Conservation (phyloP, 306 rosid species). For the Cucumis melo region DNA sequence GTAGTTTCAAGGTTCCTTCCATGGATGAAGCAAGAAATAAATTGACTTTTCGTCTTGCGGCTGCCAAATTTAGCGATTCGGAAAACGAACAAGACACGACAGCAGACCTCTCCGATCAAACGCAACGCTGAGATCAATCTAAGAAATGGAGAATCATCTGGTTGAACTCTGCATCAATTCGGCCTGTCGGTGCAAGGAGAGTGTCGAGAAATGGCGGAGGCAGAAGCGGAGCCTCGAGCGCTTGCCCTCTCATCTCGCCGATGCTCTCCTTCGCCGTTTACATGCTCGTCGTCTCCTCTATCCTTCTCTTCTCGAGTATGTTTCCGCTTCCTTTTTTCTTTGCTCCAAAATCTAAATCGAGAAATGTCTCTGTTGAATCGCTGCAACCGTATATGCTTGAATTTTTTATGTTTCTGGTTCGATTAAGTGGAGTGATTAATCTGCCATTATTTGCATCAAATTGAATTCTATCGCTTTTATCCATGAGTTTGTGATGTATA, state of each 20-base stretch:
- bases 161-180: slow-evolving; percentile 38
- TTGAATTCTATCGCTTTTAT: neutral
- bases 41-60: neutral
- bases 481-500: neutral
- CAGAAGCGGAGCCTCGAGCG: slow-evolving; percentile 60
- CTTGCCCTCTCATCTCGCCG: slow-evolving; percentile 59
- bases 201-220: slow-evolving; percentile 53
- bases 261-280: slow-evolving; percentile 57
- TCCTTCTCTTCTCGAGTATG: slow-evolving; percentile 80
- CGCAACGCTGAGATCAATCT: neutral
- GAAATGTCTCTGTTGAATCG: neutral
- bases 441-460: neutral
- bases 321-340: neutral
- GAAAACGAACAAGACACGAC: neutral
- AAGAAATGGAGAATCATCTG: slow-evolving; percentile 23
- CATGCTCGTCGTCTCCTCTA: slow-evolving; percentile 48
- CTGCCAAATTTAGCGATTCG: neutral
- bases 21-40: neutral
- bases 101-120: neutral
- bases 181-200: slow-evolving; percentile 34
- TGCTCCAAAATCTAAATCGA: neutral
- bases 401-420: neutral
- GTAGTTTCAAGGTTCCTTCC: too few relatives aligned
- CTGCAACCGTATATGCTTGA: neutral
- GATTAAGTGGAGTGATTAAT: neutral